Evolutionary conservation across 495 filamentous ascomycete species (phyloP), one percentile per base, ranked within the genome.

Genomic region (Penicillium arizonense): DNA sequence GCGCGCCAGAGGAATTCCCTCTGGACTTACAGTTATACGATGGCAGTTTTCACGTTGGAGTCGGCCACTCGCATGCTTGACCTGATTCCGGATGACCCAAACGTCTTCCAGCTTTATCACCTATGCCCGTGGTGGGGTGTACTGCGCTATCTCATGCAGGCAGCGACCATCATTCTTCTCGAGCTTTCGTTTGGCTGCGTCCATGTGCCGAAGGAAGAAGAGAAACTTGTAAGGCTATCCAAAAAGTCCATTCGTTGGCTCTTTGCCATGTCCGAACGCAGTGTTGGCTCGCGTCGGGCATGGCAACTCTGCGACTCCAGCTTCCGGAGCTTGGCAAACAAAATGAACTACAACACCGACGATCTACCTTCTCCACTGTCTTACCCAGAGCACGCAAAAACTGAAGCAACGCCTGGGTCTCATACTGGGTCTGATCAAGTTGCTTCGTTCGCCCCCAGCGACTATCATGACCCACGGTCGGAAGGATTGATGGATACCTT

Each of bases 141-240:
- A 8, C 66, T 89, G 12, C 86, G 88, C 57, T 82, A 82, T 48
- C 65, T 89, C 18, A 86, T 85, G 74, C 82, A 87, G 66, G 78
- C 83, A 0, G 68, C 76, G 3, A 80, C 78, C 2, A 76, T 87
- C 12, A 65, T 88, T 7, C 75, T 87, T 57, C 72, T 87, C 11
- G 86, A 88, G 57, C 69, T 85, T 20, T 80, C 82, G 1, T 82
- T 84, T 52, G 74, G 76, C 32, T 66, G 67, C 23, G 71, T 81
- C 28, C 83, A 86, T 59, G 72, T 77, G 49, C 82, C 82, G 8
- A 62, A 74, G 9, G 70, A 79, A 41, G 75, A 81, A 28, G 63
- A 69, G 10, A 66, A 67, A 0, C 72, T 82, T 21, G 56, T 86
- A 4, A 45, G 57, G 3, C 64, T 77, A 12, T 59, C 81, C 0